Conservation (phyloP, 1,284 basidiomycete genomes). For the Polyporus tsugae region DNA sequence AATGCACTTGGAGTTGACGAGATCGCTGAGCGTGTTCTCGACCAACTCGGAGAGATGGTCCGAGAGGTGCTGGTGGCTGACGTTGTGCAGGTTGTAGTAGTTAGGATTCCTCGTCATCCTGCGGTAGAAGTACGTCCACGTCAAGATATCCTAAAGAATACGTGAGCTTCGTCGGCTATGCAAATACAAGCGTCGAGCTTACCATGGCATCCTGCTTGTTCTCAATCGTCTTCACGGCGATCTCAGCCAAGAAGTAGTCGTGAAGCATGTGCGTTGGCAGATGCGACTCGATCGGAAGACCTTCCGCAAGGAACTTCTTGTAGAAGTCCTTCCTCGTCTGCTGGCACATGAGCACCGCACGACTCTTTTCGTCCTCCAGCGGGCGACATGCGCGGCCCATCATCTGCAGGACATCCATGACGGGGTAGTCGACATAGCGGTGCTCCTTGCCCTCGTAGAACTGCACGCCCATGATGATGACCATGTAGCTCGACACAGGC, state of each 20-base stretch:
- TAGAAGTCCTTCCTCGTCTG: slow-evolving; percentile 98
- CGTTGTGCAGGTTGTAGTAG: slow-evolving; percentile 95
- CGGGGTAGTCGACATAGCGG: slow-evolving; percentile 97
- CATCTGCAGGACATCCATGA: slow-evolving; percentile 98
- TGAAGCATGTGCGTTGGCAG: slow-evolving; percentile 88
- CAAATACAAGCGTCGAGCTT: slow-evolving; percentile 39
- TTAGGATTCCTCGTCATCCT: slow-evolving; percentile 96
- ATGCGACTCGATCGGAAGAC: slow-evolving; percentile 97
- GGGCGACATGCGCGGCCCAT: slow-evolving; percentile 97
- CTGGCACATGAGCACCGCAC: slow-evolving; percentile 97
- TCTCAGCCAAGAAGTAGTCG: slow-evolving; percentile 99
- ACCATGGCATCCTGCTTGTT: slow-evolving; percentile 98
- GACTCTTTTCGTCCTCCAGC: slow-evolving; percentile 83
- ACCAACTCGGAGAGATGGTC: slow-evolving; percentile 97
- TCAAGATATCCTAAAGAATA: slow-evolving; percentile 79
- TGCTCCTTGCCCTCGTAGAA: slow-evolving; percentile 96
- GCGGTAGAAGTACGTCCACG: slow-evolving; percentile 97
- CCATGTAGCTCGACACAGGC: slow-evolving; percentile 94
- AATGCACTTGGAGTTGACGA: slow-evolving; percentile 96
- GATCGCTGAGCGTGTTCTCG: slow-evolving; percentile 90
- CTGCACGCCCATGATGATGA: slow-evolving; percentile 98
- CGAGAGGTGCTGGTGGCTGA: slow-evolving; percentile 91
- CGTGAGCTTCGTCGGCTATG: slow-evolving; percentile 4
- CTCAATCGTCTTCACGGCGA: slow-evolving; percentile 98
- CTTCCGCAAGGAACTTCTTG: slow-evolving; percentile 98